Evolutionary conservation across 179 eudicot species (phyloP), one percentile per base, ranked within the genome.

Genomic region (Beta lomatogona): DNA sequence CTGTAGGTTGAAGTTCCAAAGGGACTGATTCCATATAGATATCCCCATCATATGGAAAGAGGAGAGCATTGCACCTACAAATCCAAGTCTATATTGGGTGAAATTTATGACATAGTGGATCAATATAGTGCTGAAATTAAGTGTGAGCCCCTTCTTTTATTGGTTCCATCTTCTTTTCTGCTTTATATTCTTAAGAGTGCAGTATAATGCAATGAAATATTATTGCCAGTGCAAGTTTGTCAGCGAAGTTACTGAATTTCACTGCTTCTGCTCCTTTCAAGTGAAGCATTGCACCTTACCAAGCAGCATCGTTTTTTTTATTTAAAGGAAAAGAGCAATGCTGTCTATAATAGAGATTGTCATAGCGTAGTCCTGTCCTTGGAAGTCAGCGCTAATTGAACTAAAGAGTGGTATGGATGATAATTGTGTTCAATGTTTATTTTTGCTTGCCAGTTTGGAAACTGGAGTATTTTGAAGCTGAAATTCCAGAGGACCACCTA

Each of bases 51-150:
- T 82, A 88, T 95, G 95, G 93, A 64, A 77, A 86, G 73, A 88
- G 73, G 70, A 45, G 73, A 81, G 8, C 57, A 45, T 45, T 31
- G 71, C 63, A 82, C 82, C 14, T 95, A 88, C 79, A 71, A 83
- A 52, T 95, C 98, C 11, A 77, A 82, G 44, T 95, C 98, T 75
- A 73, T 93, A 80, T 85, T 95, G 84, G 98, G 98, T 70, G 53
- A 80, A 52, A 89, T 95, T 53, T 79, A 88, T 85, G 97, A 95
- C 44, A 73, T 8, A 4, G 91, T 86, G 14, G 73, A 78, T 28
- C 60, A 73, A 45, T 81, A 64, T 59, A 75, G 55, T 22, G 76
- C 79, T 63, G 54, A 22, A 18, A 55, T 83, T 55, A 65, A 36
- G 77, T 83, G 95, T 93, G 25, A 89, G 86, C 68, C 36, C 8